Percentiles rank a stretch among this genome's conserved stretches.
These are phyloP conservation scores for Rhizophagus clarus DNA, from an alignment of 192 early-diverging fungal species.

Conservation along the genomic window DNA sequence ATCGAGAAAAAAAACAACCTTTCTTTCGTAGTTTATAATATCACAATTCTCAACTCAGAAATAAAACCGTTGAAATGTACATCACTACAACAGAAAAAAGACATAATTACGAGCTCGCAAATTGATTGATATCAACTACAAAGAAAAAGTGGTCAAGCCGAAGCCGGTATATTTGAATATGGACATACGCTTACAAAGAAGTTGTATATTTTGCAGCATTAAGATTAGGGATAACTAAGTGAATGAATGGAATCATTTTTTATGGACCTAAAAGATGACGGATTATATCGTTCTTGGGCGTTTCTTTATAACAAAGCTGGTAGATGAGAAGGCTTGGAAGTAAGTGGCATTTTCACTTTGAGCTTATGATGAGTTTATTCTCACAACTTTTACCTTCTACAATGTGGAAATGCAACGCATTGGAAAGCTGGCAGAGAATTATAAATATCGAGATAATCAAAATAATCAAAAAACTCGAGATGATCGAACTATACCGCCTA, in stretches of 20 bases:
- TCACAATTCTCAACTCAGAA: slow-evolving; percentile 31
- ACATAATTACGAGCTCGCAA: slow-evolving; percentile 24
- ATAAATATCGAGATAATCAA: slow-evolving; percentile 16
- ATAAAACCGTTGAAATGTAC: slow-evolving; percentile 29
- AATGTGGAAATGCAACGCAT: slow-evolving; percentile 28
- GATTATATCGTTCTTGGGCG: slow-evolving; percentile 22
- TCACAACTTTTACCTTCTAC: slow-evolving; percentile 10
- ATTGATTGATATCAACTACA: slow-evolving; percentile 32
- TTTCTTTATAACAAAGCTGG: slow-evolving; percentile 28
- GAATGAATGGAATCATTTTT: slow-evolving; percentile 29
- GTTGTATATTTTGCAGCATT: slow-evolving; percentile 2
- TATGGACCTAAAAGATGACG: slow-evolving; percentile 29
- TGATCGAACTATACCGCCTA: slow-evolving; percentile 18
- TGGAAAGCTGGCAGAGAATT: slow-evolving; percentile 32
- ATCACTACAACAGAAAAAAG: slow-evolving; percentile 23
- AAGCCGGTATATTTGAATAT: slow-evolving; percentile 32
- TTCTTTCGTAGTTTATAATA: slow-evolving; percentile 25
- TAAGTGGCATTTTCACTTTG: slow-evolving; percentile 14
- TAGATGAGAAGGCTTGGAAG: slow-evolving; percentile 23
- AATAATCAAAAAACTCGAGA: slow-evolving; percentile 1
- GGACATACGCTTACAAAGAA: slow-evolving; percentile 30
- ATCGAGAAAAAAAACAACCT: slow-evolving; percentile 24
- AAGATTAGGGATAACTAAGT: slow-evolving; percentile 28
- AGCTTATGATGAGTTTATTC: slow-evolving; percentile 28
- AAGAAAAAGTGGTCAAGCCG: slow-evolving; percentile 8